Base-by-base conservation (phyloP, 2,329 filamentous ascomycete species). In the Penicillium corylophilum region DNA sequence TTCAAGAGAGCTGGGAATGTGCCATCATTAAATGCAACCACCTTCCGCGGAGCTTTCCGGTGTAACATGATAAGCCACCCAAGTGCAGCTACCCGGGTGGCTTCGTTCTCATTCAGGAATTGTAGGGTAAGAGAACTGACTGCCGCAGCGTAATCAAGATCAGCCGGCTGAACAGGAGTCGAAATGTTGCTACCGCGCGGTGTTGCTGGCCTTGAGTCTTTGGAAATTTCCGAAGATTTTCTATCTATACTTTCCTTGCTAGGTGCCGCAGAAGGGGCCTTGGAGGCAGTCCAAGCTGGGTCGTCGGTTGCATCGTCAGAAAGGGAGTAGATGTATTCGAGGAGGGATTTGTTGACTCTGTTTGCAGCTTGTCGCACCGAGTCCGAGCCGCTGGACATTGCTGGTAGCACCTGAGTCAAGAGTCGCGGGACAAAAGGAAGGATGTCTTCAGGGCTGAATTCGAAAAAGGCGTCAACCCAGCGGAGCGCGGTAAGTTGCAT, bases 31-130 rank as follows among this genome's bases (percentile, higher is more conserved):
- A 96, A 96, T 8, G 93, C 92, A 35, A 97, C 81, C 13, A 96
- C 89, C 69, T 96, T 96, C 47, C 88, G 83, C 0, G 94, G 94
- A 3, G 94, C 93, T 76, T 96, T 97, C 57, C 90, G 85, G 70
- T 99, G 94, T 36, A 99, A 80, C 93, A 97, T 97, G 52, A 97
- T 94, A 50, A 99, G 81, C 94, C 94, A 99, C 5, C 89, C 93
- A 54, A 99, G 78, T 15, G 94, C 92, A 33, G 92, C 93, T 24
- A 97, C 92, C 54, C 94, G 85, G 2, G 94, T 99, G 24, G 90
- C 91, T 75, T 99, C 95, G 66, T 97, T 90, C 63, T 99, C 93
- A 65, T 99, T 96, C 46, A 99, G 77, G 65, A 99, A 97, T 47
- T 97, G 84, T 7, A 97, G 75, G 0, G 93, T 99, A 36, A 99